Conservation (phyloP, 1,284 basidiomycete genomes). For the Takashimella tepidaria region DNA sequence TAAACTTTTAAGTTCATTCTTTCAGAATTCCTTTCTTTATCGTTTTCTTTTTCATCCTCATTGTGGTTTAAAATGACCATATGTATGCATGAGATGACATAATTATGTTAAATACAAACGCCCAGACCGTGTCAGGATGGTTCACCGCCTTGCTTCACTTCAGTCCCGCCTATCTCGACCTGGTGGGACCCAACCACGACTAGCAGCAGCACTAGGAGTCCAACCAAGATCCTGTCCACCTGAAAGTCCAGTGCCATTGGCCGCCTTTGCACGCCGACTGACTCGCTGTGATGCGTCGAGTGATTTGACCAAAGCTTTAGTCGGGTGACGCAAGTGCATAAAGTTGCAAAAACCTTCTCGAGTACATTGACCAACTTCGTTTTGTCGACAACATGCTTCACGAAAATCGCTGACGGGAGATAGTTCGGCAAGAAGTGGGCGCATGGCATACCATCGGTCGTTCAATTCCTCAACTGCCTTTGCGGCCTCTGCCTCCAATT, state of each 20-base stretch:
- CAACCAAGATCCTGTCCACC: conserved; percentile 32
- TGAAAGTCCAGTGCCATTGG: conserved; percentile 20
- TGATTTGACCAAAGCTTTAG: conserved; percentile 70
- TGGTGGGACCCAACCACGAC: not conserved
- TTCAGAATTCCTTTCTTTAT: too few relatives aligned
- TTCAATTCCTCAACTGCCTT: conserved; percentile 88
- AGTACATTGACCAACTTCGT: conserved; percentile 94
- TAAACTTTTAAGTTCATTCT: not conserved
- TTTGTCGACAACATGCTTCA: conserved; percentile 97
- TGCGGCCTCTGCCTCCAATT: conserved; percentile 97
- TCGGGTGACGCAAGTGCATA: conserved; percentile 89
- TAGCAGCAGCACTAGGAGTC: conserved; percentile 29
- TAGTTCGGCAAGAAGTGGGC: conserved; percentile 95
- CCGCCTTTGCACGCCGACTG: conserved; percentile 57
- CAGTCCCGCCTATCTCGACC: not conserved
- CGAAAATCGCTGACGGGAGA: conserved; percentile 98
- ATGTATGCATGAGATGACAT: not conserved
- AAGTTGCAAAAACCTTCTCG: conserved; percentile 97
- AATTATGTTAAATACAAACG: too few relatives aligned
- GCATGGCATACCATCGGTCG: conserved; percentile 95
- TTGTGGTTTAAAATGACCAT: not conserved
- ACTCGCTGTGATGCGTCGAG: conserved; percentile 76
- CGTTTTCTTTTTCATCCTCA: too few relatives aligned
- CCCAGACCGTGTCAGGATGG: too few relatives aligned
- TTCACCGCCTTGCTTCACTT: too few relatives aligned